Base-by-base conservation (phyloP, 495 filamentous ascomycete genomes). In the Penicillium canescens region DNA sequence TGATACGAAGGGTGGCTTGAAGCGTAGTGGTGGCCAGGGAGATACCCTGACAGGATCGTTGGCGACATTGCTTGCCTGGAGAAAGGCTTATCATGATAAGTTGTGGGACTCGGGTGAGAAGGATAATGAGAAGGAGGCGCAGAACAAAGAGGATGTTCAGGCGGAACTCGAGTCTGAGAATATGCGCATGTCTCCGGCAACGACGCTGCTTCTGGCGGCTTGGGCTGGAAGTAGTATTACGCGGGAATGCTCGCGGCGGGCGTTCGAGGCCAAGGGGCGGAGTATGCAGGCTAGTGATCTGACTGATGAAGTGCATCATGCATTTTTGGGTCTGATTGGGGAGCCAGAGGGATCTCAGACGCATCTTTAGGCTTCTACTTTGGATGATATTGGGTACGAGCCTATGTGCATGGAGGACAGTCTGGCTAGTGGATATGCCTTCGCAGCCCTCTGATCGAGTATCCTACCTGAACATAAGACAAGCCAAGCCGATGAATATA, bases 231-330 rank as follows among this genome's bases (percentile, higher is more conserved):
- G 88, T 53, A 81, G 86, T 20, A 81, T 98, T 55, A 98, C 94
- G 34, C 82, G 95, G 71, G 92, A 96, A 63, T 96, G 90, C 66
- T 97, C 93, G 34, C 80, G 92, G 47, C 72, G 91, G 55, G 94
- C 94, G 4, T 98, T 94, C 65, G 78, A 82, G 57, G 89, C 93
- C 63, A 90, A 87, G 54, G 94, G 94, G 4, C 82, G 94, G 59
- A 91, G 89, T 63, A 74, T 98, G 65, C 94, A 98, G 75, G 94
- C 94, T 1, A 91, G 89, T 67, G 94, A 98, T 72, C 77, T 98
- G 67, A 97, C 94, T 2, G 90, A 92, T 31, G 86, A 97, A 71
- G 91, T 98, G 21, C 84, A 91, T 55, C 78, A 78, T 20, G 89
- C 91, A 12, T 98, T 96, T 68, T 63, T 88, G 62, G 86, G 85